These are phyloP conservation scores for Dictyophora rubrovolvata DNA, from an alignment of 768 basidiomycete species.

Conservation along the genomic window DNA sequence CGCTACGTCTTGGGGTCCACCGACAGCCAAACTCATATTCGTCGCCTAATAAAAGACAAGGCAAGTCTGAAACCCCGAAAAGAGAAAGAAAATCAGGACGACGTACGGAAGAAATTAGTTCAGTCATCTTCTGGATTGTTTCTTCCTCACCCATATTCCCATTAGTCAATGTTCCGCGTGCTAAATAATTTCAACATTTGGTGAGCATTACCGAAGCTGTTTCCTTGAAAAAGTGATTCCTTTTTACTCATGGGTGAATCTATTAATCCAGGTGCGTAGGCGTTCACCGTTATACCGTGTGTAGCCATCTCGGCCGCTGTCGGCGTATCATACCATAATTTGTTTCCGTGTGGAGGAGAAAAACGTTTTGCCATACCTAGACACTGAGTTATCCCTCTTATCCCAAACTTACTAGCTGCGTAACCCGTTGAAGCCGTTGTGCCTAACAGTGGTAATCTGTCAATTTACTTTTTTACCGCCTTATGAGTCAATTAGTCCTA, in stretches of 20 bases:
- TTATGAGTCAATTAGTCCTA: not conserved
- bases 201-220: not conserved
- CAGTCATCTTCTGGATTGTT: not conserved
- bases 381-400: not conserved
- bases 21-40: conserved; percentile 1
- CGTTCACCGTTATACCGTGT: conserved; percentile 19
- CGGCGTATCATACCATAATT: not conserved
- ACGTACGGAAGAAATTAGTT: not conserved
- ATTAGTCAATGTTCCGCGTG: not conserved
- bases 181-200: not conserved
- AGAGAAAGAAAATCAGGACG: not conserved
- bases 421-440: not conserved
- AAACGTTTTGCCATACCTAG: not conserved
- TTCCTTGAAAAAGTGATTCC: not conserved
- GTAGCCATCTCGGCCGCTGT: conserved; percentile 16
- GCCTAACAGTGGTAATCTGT: not conserved
- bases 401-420: not conserved
- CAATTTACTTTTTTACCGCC: not conserved
- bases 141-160: not conserved
- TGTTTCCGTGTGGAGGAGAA: not conserved
- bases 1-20: conserved; percentile 19
- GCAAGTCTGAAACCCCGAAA: not conserved
- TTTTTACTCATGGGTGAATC: conserved; percentile 13
- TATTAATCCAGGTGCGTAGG: conserved; percentile 19
- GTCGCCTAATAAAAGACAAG: not conserved